Base-by-base conservation (phyloP, 2,329 filamentous ascomycete species). In the Aspergillus quadricinctus region DNA sequence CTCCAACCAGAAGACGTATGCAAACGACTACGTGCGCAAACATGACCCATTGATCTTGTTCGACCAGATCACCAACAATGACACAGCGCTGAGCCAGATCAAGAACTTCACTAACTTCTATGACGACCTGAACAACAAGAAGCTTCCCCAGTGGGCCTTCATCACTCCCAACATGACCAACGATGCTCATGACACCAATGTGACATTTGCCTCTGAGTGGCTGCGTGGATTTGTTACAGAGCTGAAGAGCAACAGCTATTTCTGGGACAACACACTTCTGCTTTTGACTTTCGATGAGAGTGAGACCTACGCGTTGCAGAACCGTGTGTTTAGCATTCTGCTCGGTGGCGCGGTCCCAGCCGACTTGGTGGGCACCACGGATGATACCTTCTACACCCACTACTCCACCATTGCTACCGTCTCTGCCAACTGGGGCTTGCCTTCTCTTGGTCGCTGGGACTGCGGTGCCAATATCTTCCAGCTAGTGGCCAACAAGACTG, bases 211-310 rank as follows among this genome's bases (percentile, higher is more conserved):
- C 4, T 88, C 87, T 2, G 66, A 74, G 19, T 94, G 89, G 88
- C 83, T 84, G 19, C 81, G 84, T 43, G 75, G 68, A 43, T 92
- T 92, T 75, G 74, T 94, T 2, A 81, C 83, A 56, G 88, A 88
- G 0, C 84, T 94, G 10, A 78, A 94, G 7, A 71, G 80, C 28
- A 81, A 94, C 75, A 74, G 78, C 49, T 82, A 87, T 62, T 93
- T 94, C 74, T 89, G 88, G 83, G 77, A 88, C 41, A 84, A 88
- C 67, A 93, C 89, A 0, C 81, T 93, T 1, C 82, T 94, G n/a
- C 77, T 93, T 5, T 72, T 94, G 59, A 92, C 86, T n/a, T 94
- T 90, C 67, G 90, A 94, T 62, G 90, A 94, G 76, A 90, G 87
- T 72, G 82, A 88, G 64, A 85, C 83, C 9, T 91, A 92, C 73